A percentile compares a stretch with the other conserved stretches of the same genome.
Conservation (phyloP, 345 rosid species). For the Cardamine resedifolia region DNA sequence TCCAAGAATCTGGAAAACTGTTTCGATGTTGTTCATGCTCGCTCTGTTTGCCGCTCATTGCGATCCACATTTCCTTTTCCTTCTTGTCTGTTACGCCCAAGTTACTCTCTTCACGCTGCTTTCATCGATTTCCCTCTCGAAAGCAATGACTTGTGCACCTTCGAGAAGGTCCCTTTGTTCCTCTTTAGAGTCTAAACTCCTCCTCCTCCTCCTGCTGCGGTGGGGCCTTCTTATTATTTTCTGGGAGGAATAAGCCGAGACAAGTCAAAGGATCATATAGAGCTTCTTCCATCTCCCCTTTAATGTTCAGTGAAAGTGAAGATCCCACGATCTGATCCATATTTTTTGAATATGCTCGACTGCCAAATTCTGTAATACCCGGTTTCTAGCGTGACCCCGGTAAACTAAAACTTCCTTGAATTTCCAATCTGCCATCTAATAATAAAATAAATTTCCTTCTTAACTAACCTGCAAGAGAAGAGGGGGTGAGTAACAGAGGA, state of each 20-base stretch:
- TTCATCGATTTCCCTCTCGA: neutral
- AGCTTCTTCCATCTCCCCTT: neutral
- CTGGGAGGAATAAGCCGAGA: neutral
- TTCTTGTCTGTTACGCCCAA: neutral
- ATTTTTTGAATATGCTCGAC: neutral
- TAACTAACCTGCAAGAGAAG: too few relatives aligned
- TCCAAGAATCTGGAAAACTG: neutral
- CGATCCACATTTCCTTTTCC: slow-evolving; percentile 7
- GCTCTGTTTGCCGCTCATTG: neutral
- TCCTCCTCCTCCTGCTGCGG: too few relatives aligned
- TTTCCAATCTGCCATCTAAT: too few relatives aligned
- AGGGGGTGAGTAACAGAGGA: too few relatives aligned
- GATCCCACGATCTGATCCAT: neutral
- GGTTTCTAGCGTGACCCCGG: too few relatives aligned
- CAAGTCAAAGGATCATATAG: neutral
- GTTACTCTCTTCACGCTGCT: neutral
- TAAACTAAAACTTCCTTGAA: too few relatives aligned
- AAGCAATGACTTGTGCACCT: neutral
- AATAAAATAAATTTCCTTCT: too few relatives aligned
- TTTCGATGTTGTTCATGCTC: neutral
- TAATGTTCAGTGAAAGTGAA: too few relatives aligned
- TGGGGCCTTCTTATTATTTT: neutral
- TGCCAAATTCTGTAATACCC: too few relatives aligned
- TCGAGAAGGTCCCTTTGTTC: slow-evolving; percentile 15
- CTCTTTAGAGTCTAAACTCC: too few relatives aligned